Conservation (phyloP, 148 eudicot genomes). For the Limonium bicolor region DNA sequence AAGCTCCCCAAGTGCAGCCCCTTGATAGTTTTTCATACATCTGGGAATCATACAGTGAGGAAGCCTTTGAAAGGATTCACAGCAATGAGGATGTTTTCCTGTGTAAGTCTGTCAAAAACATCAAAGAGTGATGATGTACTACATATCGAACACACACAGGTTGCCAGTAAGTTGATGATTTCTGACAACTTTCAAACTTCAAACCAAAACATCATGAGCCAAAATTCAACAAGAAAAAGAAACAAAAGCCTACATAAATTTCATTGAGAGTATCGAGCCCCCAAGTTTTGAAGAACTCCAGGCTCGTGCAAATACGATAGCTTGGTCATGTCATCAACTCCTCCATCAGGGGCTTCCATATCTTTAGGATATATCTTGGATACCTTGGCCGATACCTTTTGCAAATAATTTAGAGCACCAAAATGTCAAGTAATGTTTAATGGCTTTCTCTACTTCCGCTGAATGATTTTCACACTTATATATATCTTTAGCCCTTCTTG, state of each 20-base stretch:
- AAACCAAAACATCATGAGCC: slow-evolving; percentile 4
- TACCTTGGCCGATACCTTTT: slow-evolving; percentile 34
- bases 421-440: too few relatives aligned
- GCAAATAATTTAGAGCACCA: too few relatives aligned
- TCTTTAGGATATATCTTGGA: slow-evolving; percentile 67
- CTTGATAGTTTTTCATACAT: slow-evolving; percentile 93
- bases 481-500: neutral
- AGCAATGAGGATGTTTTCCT: slow-evolving; percentile 82
- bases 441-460: too few relatives aligned
- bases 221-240: neutral
- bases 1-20: slow-evolving; percentile 72
- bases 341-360: slow-evolving; percentile 82
- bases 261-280: slow-evolving; percentile 66
- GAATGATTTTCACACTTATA: too few relatives aligned
- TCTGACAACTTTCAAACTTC: slow-evolving; percentile 9
- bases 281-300: slow-evolving; percentile 77
- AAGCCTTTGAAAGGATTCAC: slow-evolving; percentile 87
- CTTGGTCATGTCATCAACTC: slow-evolving; percentile 98
- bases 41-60: slow-evolving; percentile 66
- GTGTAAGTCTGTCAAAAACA: slow-evolving; percentile 81
- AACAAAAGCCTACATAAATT: slow-evolving; percentile 61
- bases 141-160: neutral
- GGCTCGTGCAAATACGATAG: slow-evolving; percentile 92
- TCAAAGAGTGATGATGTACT: slow-evolving; percentile 19
- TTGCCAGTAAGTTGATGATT: slow-evolving; percentile 17